Base-by-base conservation (phyloP, 805 yeast genomes). In the Blastobotrys americana region DNA sequence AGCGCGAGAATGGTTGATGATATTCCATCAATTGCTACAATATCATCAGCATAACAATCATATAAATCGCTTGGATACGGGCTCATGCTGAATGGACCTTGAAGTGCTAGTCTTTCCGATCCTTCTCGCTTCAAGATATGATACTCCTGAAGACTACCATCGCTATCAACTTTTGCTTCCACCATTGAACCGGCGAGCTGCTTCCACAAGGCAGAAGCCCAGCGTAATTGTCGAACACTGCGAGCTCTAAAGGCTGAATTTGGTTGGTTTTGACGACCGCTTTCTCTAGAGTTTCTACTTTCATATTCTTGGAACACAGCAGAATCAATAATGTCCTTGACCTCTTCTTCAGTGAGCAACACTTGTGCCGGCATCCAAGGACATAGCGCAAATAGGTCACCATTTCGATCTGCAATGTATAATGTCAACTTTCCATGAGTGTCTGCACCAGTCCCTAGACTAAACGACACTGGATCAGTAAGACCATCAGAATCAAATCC, bases 301-400 rank as follows among this genome's bases (percentile, higher is more conserved):
- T 52, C 54, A 17, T 47, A 48, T 25, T 58, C 58, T 19, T 51
- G 52, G 5, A 53, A 44, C 1, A 66, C 63, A 2, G 68, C 64
- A 41, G 61, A 56, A 48, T 67, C 65, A n/a, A 69, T 53, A 2
- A 64, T 42, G 3, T 51, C 55, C 44, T 61, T 60, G 3, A 67
- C 42, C 53, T 65, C 61, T 1, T 54, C 47, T 28, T 57, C 49
- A 1, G 70, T 42, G n/a, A 70, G 66, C 0, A 69, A 58, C 21
- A 77, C 52, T 20, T 66, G 59, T 1, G 58, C 48, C 0, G 89
- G 86, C 17, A 75, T 54, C 57, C 80, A 80, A n/a, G 93, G 93
- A 50, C 73, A 77, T 2, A 83, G 62, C 1, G 73, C 66, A 54
- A 72, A 80, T 1, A 84, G 48, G 50, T 82, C 84, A 10, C 82